These are phyloP conservation scores for Agarophyton chilense DNA, from an alignment of 23 red algal species.

Conservation along the genomic window DNA sequence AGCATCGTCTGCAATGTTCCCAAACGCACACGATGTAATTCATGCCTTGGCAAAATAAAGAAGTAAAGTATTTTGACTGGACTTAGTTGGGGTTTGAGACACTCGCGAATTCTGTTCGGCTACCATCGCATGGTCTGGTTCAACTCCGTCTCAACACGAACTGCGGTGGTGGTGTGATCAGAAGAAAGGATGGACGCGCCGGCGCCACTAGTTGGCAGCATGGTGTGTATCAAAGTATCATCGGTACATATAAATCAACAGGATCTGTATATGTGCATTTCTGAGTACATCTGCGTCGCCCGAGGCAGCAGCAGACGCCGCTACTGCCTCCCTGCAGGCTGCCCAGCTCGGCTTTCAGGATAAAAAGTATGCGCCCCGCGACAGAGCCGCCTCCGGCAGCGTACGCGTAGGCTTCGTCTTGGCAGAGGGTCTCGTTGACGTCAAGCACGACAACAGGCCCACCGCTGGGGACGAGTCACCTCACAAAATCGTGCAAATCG, in stretches of 20 bases:
- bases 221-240: too few relatives aligned
- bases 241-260: too few relatives aligned
- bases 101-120: conserved; percentile 48
- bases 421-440: neutral
- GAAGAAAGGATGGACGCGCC: conserved; percentile 54
- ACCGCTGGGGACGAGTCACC: neutral
- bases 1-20: neutral
- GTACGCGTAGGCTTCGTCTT: neutral
- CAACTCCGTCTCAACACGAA: conserved; percentile 62
- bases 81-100: conserved; percentile 56
- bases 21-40: conserved; percentile 56
- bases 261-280: too few relatives aligned
- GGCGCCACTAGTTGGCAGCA: too few relatives aligned
- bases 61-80: conserved; percentile 26
- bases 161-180: conserved; percentile 31
- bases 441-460: neutral
- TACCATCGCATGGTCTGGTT: conserved; percentile 68
- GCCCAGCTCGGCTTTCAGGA: neutral
- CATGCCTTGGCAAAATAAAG: conserved; percentile 45
- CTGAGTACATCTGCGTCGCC: too few relatives aligned
- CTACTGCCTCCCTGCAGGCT: too few relatives aligned
- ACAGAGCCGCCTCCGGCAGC: neutral
- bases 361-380: neutral
- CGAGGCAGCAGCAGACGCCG: too few relatives aligned
- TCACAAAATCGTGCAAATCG: neutral